Conservation (phyloP, 306 rosid species). For the Cicer cuneatum region DNA sequence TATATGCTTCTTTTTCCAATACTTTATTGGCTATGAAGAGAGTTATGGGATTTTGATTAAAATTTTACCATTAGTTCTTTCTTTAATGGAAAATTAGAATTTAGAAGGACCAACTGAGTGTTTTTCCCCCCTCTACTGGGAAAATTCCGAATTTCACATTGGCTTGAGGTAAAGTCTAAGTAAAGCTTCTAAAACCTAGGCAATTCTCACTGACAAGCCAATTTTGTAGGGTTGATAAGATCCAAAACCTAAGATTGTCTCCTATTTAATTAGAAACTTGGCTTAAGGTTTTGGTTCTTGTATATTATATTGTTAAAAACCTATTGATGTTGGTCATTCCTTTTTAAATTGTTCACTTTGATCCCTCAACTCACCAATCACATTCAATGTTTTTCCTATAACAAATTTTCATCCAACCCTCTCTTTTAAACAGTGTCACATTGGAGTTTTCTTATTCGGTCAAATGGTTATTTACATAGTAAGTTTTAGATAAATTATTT, state of each 20-base stretch:
- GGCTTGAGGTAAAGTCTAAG: background rate
- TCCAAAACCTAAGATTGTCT: background rate
- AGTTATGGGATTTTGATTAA: slow-evolving; percentile 1
- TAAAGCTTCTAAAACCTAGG: background rate
- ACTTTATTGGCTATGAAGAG: slow-evolving; percentile 14
- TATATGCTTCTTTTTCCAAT: slow-evolving; percentile 18
- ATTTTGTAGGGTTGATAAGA: background rate
- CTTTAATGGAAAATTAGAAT: background rate
- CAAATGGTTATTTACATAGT: slow-evolving; percentile 12
- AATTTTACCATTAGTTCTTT: slow-evolving; percentile 25
- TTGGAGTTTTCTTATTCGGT: background rate
- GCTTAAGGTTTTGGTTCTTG: background rate
- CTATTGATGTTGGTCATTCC: slow-evolving; percentile 17
- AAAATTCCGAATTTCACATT: background rate
- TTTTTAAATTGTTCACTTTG: slow-evolving; percentile 6
- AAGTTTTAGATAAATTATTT: slow-evolving; percentile 6
- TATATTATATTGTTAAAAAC: background rate
- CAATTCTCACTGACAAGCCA: background rate
- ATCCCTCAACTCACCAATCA: background rate
- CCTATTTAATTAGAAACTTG: slow-evolving; percentile 27
- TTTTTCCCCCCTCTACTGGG: background rate
- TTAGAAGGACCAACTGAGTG: background rate
- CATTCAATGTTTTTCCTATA: background rate
- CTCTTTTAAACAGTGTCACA: slow-evolving; percentile 14
- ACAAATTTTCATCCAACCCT: slow-evolving; percentile 10